Evolutionary conservation across 139 green algal species (phyloP), one percentile per base, ranked within the genome.

Genomic region (Coelastrella sp.): DNA sequence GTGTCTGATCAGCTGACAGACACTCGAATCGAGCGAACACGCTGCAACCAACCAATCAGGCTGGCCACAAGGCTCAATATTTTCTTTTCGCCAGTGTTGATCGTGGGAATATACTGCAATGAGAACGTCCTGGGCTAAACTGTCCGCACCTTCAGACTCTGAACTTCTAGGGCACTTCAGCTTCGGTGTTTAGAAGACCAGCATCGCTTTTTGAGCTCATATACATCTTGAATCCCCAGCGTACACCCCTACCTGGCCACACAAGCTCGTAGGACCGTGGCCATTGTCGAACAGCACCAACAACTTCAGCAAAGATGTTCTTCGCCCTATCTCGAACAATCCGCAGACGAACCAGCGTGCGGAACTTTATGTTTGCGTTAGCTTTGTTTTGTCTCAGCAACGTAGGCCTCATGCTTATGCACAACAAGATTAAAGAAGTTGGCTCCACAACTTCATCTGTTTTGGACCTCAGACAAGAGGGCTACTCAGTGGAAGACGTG

Each of bases 311-410:
- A 56, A 85, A 17, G 17, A 85, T 85, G 79, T 57, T 85, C 56
- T 64, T 85, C 58, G 13, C 79, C 6, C 23, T 73, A 17, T 85
- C 79, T 5, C 19, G 56, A 32, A 73, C 10, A n/a, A 14, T 85
- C 20, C 79, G 79, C 22, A 61, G 57, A 19, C 19, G 8, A 5
- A 85, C 79, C 6, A 71, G 57, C 5, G 3, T 4, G 5, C 17
- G 19, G n/a, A 57, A 19, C 3, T 85, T 85, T 64, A 85, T 85
- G 79, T 32, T 85, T 71, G 79, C 79, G 68, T n/a, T 85, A 47
- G 54, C 79, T 8, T 13, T 85, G 57, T 85, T 85, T 47, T 85
- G 79, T 57, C 57, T 85, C 57, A 73, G 79, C 79, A 85, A 85
- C 8, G 79, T 85, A 4, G 79, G 58, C 16, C 23, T 85, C 19